Evolutionary conservation across 352 stramenopile species (phyloP), one percentile per base, ranked within the genome.

Genomic region (Pythium periplocum): DNA sequence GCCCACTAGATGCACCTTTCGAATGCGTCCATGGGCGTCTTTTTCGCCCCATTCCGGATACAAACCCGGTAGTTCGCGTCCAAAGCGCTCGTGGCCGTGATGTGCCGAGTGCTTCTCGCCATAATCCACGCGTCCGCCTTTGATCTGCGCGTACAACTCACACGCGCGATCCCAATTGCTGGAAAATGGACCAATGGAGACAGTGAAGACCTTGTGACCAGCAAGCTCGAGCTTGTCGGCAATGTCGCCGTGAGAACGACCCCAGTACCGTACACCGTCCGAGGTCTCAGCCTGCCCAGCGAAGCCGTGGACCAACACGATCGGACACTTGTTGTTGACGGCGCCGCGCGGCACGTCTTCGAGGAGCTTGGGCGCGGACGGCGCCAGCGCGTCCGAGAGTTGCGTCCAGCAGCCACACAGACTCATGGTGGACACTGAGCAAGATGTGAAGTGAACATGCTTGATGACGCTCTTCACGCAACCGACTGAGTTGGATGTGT

Each of bases 101-200:
- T 57, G 55, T 5, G 42, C 41, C 17, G 69, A 63, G 52, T 78
- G 69, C 43, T 66, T 65, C 34, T 33, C 6, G 17, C 43, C 43
- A 31, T 48, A 31, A 4, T 37, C 38, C n/a, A 51, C 51, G 10
- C 5, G 30, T 12, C 26, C 39, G 51, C 45, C 34, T n/a, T 48
- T 48, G 56, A 86, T 78, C 48, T 78, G 66, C 10, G 71, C 69
- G 59, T 83, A 85, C 4, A 81, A 34, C 55, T 85, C 74, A 30
- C 67, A 78, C 10, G 74, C 71, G 26, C 74, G 67, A 52, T 85
- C 74, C 69, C 71, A 78, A 42, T 84, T 78, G 52, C 68, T 79
- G 35, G 68, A 81, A 44, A 83, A 75, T 4, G 70, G 70, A 6
- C 73, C 68, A 39, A 83, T 66, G 3, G 57, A 61, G 12, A 70